A percentile compares a stretch with the other conserved stretches of the same genome.
Evolutionary conservation across 306 rosid genomes (phyloP).

Genomic region (Cicer judaicum): DNA sequence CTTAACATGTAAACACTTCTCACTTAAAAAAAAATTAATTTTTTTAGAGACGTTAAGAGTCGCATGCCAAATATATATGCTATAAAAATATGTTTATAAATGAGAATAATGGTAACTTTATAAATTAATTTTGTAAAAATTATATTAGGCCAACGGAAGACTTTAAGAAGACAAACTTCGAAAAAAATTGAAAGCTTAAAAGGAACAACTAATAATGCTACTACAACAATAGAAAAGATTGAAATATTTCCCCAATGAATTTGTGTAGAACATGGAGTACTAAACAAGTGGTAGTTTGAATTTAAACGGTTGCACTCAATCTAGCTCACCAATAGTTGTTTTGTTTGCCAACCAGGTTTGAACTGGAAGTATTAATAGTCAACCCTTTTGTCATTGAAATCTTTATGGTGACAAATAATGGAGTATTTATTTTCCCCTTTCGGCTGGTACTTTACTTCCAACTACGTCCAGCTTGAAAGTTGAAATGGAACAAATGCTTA

Average conservation of each 20-base stretch:
- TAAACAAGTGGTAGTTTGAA: neutral
- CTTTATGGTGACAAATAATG: slow-evolving; percentile 35
- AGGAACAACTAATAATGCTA: too few relatives aligned
- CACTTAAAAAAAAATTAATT: too few relatives aligned
- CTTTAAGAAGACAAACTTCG: too few relatives aligned
- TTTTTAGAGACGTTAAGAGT: too few relatives aligned
- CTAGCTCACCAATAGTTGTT: neutral
- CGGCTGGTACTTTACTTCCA: neutral
- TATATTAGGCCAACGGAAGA: too few relatives aligned
- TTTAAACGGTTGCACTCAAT: slow-evolving; percentile 1
- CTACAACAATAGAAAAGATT: too few relatives aligned
- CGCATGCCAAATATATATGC: too few relatives aligned
- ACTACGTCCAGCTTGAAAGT: slow-evolving; percentile 38
- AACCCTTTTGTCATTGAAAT: slow-evolving; percentile 37
- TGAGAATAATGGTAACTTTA: too few relatives aligned
- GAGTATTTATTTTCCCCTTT: slow-evolving; percentile 10
- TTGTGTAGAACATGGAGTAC: neutral
- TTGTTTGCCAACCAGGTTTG: slow-evolving; percentile 39
- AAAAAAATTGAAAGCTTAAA: too few relatives aligned
- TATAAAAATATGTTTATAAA: too few relatives aligned
- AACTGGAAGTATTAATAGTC: slow-evolving; percentile 37
- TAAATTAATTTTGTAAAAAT: too few relatives aligned
- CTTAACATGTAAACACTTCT: neutral
- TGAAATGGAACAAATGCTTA: neutral
- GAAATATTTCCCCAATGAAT: too few relatives aligned